A percentile compares a stretch with the other conserved stretches of the same genome.
Evolutionary conservation across 768 basidiomycete species (phyloP).

Genomic region (Pisolithus sp.): DNA sequence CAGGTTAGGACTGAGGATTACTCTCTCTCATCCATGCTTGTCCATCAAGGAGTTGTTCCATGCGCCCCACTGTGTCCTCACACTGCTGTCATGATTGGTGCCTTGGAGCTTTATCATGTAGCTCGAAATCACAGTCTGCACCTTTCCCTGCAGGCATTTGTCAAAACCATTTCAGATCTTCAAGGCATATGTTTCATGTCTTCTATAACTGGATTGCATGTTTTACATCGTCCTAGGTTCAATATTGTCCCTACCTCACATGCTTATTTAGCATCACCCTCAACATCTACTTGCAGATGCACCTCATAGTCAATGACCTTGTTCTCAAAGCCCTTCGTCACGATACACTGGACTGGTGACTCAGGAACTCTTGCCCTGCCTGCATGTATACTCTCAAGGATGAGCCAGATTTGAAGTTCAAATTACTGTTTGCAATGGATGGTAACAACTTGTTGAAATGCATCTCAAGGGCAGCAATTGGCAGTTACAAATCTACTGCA

Average conservation of each 20-base stretch:
- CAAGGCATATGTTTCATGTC: background rate
- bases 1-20: background rate
- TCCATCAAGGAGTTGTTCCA: background rate
- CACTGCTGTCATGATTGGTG: background rate
- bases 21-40: background rate
- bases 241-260: slow-evolving; percentile 1
- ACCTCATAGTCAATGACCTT: background rate
- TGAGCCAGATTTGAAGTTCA: background rate
- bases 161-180: background rate
- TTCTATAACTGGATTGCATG: background rate
- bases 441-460: background rate
- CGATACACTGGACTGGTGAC: slow-evolving; percentile 2
- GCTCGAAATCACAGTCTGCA: background rate
- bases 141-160: background rate
- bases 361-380: slow-evolving; percentile 6
- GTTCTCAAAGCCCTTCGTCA: background rate
- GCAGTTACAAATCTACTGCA: no score
- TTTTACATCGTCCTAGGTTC: background rate
- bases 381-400: slow-evolving; percentile 8
- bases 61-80: background rate
- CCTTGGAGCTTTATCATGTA: background rate
- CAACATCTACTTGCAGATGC: slow-evolving; percentile 10
- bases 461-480: no score
- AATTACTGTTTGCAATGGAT: slow-evolving; percentile 4
- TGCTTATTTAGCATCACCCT: background rate